Percentiles rank a stretch among this genome's conserved stretches.
Conservation (phyloP, 2,329 filamentous ascomycete species). For the Atkinsonella hypoxylon region DNA sequence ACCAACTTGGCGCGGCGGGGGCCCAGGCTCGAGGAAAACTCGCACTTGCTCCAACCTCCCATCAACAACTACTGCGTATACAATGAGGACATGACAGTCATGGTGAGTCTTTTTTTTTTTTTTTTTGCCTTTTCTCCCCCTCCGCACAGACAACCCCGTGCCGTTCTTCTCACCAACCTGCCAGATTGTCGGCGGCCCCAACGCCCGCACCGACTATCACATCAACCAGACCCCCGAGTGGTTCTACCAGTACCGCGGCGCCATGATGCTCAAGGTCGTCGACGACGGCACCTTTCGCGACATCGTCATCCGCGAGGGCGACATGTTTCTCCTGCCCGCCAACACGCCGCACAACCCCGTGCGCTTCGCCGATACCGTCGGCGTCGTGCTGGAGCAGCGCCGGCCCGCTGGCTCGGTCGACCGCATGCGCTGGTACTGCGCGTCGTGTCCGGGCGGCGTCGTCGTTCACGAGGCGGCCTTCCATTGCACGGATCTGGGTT, state of each 20-base stretch:
- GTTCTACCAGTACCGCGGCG: slow-evolving; percentile 94
- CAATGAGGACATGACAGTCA: slow-evolving; percentile 70
- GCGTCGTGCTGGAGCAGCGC: slow-evolving; percentile 80
- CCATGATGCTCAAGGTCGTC: slow-evolving; percentile 88
- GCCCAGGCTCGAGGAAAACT: slow-evolving; percentile 86
- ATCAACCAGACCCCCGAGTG: slow-evolving; percentile 94
- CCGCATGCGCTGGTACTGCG: slow-evolving; percentile 84
- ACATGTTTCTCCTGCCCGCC: slow-evolving; percentile 85
- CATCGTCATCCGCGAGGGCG: slow-evolving; percentile 81
- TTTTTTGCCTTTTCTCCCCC: too few relatives aligned
- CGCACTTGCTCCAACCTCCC: slow-evolving; percentile 82
- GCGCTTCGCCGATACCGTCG: slow-evolving; percentile 86
- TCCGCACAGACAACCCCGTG: too few relatives aligned
- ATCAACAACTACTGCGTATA: slow-evolving; percentile 98
- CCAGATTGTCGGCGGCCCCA: slow-evolving; percentile 90
- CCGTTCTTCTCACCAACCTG: too few relatives aligned
- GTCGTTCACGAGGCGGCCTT: slow-evolving; percentile 81
- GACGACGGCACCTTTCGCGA: slow-evolving; percentile 62
- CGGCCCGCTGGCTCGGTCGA: slow-evolving; percentile 61
- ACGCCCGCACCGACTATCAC: slow-evolving; percentile 94
- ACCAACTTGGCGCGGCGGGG: too few relatives aligned
- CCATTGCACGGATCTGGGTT: slow-evolving; percentile 80
- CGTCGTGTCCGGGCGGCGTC: slow-evolving; percentile 40
- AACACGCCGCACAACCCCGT: slow-evolving; percentile 96
- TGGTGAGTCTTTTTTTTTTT: slow-evolving; percentile 35